Percentiles rank a stretch among this genome's conserved stretches.
Conservation (phyloP, 441 rosid species). For the Pelargonium citronellum region DNA sequence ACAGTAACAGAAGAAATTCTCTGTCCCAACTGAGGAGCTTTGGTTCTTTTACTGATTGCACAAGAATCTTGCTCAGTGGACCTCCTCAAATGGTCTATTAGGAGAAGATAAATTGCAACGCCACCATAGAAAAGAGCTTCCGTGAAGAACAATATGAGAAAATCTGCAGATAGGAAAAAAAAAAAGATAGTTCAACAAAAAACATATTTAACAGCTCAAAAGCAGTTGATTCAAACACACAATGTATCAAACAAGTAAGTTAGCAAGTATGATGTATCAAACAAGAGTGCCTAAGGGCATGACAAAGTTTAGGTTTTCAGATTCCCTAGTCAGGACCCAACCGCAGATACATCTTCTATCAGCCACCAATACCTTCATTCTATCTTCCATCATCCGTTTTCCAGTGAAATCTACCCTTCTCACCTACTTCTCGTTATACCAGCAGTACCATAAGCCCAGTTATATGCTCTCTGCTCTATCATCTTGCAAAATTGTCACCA, state of each 20-base stretch:
- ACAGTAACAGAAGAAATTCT: conserved; percentile 78
- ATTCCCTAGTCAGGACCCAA: background rate
- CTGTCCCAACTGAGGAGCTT: conserved; percentile 51
- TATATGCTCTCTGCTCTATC: background rate
- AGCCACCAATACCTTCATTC: background rate
- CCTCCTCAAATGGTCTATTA: conserved; percentile 57
- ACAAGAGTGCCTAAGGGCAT: background rate
- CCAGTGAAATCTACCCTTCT: background rate
- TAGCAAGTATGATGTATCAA: background rate
- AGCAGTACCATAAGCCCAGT: background rate
- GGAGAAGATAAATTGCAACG: conserved; percentile 60
- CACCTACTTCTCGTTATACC: background rate
- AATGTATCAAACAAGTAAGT: background rate
- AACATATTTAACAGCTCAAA: background rate
- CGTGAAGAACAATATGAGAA: conserved; percentile 90
- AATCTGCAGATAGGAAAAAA: conserved; percentile 55
- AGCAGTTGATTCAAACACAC: conserved; percentile 9
- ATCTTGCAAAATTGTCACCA: background rate
- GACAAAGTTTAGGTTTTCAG: background rate
- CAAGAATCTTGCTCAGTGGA: conserved; percentile 28
- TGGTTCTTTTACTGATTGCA: conserved; percentile 20
- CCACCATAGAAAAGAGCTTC: conserved; percentile 95
- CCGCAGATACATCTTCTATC: background rate
- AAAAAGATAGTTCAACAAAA: conserved; percentile 4
- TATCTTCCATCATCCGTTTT: background rate